Evolutionary conservation across 1,139 yeast genomes (phyloP), one percentile per base, ranked within the genome.

Genomic region (Taiozyma sp.): DNA sequence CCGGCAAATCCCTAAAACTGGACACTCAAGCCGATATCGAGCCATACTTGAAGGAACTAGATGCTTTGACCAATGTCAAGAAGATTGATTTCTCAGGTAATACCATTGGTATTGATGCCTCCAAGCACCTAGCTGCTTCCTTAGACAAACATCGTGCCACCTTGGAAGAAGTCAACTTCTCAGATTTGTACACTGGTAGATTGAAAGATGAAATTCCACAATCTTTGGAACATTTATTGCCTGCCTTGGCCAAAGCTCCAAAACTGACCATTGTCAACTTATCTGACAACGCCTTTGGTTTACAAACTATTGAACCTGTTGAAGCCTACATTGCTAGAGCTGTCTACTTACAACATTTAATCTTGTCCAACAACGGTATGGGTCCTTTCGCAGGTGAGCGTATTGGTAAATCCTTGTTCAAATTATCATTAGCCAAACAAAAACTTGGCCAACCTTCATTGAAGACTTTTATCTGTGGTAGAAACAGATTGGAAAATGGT

Each of bases 301-400:
- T 93, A 65, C 96, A 95, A 67, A 88, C 98, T 34, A 90, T 93
- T 56, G 96, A 87, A 55, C 96, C 95, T 14, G 79, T 93, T 55
- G 97, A 92, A 65, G 76, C 74, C 39, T 92, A 86, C 63, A 75
- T 95, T 57, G 73, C 88, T 16, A 78, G 83, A 61, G 96, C 96
- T 46, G 77, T 81, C 19, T 83, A 96, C 28, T 72, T 93, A 53
- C 86, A 88, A 68, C 97, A 93, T 66, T 79, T 95, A 67, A 84
- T 89, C 57, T 75, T 95, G 57, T 87, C 97, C 46, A 93, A 93
- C 71, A 93, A 95, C 68, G 99, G 99, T 51, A 85, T 93, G 83
- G 99, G 99, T 24, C 99, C 99, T 32, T 87, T 87, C 69, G 96
- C 98, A 0, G 99, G 99, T 61, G 86, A 95, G 50, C 80, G 96